A percentile compares a stretch with the other conserved stretches of the same genome.
Evolutionary conservation across 768 basidiomycete species (phyloP).

Genomic region (Pulveroboletus sp.): DNA sequence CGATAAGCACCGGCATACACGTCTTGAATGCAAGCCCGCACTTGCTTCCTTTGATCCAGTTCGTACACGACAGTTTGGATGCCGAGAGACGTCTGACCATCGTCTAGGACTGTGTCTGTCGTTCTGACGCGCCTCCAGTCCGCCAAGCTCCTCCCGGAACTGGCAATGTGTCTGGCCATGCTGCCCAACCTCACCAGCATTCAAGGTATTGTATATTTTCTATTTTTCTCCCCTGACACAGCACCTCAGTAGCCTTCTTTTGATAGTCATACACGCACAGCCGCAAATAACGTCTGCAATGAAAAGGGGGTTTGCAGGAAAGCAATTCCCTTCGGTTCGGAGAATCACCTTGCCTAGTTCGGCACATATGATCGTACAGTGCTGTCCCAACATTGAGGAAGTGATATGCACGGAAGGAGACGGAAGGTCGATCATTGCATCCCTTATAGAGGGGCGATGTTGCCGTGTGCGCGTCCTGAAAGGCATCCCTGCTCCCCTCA

Average conservation of each 20-base stretch:
- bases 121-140: background rate
- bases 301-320: slow-evolving; percentile 8
- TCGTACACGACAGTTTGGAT: background rate
- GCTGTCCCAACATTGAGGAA: slow-evolving; percentile 9
- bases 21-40: slow-evolving; percentile 4
- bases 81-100: background rate
- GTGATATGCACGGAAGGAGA: slow-evolving; percentile 7
- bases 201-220: slow-evolving; percentile 2
- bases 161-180: slow-evolving; percentile 4
- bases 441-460: slow-evolving; percentile 6
- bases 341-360: slow-evolving; percentile 6
- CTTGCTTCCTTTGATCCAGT: slow-evolving; percentile 8
- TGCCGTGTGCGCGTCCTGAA: slow-evolving; percentile 3
- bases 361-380: slow-evolving; percentile 8
- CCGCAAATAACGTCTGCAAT: slow-evolving; percentile 1
- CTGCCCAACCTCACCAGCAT: slow-evolving; percentile 5
- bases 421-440: slow-evolving; percentile 4
- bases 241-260: background rate
- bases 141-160: slow-evolving; percentile 1
- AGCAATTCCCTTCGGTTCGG: slow-evolving; percentile 7
- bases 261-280: background rate
- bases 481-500: slow-evolving; percentile 3
- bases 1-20: background rate
- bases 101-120: slow-evolving; percentile 1
- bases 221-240: background rate